Base-by-base conservation (phyloP, 805 yeast species). In the Yarrowia divulgata region DNA sequence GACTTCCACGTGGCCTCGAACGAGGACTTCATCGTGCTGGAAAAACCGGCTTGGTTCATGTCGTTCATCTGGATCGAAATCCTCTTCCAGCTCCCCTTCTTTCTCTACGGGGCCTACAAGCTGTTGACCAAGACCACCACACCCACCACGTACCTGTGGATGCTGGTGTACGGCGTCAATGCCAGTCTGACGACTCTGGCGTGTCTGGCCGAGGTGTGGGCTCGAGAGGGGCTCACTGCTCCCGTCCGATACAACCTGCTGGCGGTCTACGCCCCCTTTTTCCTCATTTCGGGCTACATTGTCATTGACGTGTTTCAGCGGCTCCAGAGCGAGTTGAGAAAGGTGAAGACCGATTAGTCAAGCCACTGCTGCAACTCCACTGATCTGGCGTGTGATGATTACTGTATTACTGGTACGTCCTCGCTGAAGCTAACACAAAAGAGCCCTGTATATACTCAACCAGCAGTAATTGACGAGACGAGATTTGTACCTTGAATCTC, bases 151-250 rank as follows among this genome's bases (percentile, higher is more conserved):
- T 82, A 82, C 69, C 77, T 79, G 32, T 82, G 81, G 75, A 77
- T 88, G 72, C 79, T 86, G 14, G 74, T 88, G 7, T 94, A 95
- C 77, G 97, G 94, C 3, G 84, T 90, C 73, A 92, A 91, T 75
- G 98, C 98, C 0, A 80, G 89, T 4, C 80, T 90, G 66, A 92
- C 97, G 6, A 92, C 97, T 0, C 77, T 88, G 45, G 85, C 88
- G 32, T 94, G 98, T 76, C 78, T 72, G 5, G 81, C 81, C 1
- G 81, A 80, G 12, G 72, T 76, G 16, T 40, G 67, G n/a, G 48
- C 54, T 16, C 29, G 70, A 23, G 70, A 80, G 45, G 86, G 85
- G 0, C 76, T 88, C 62, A 70, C 77, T 1, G 14, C 29, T 0
- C 50, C 45, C 0, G 52, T 60, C 2, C 73, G 79, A 13, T 70